These are phyloP conservation scores for Phialophora tarda DNA, from an alignment of 2,329 filamentous ascomycete genomes.

Conservation along the genomic window DNA sequence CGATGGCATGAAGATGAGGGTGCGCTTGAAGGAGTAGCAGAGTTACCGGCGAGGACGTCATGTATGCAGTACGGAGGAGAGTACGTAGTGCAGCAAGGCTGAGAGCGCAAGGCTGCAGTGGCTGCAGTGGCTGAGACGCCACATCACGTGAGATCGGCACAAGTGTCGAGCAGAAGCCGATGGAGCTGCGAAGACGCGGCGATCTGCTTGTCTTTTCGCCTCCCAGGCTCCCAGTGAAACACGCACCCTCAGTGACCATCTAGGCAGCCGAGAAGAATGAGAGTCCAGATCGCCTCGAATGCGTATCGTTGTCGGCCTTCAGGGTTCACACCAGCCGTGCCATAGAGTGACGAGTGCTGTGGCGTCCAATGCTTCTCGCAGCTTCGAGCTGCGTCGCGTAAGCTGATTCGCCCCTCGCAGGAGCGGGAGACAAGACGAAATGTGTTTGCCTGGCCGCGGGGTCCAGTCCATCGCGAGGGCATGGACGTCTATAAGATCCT, in stretches of 20 bases:
- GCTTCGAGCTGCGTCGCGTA: constrained; percentile 30
- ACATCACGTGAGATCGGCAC: not conserved
- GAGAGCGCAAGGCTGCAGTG: not conserved
- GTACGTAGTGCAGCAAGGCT: not conserved
- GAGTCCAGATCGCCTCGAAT: not conserved
- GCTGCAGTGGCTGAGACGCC: not conserved
- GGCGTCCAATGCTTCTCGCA: constrained; percentile 27
- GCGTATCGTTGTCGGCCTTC: not conserved
- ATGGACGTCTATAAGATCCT: constrained; percentile 25
- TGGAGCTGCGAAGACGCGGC: not conserved
- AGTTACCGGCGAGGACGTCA: no score
- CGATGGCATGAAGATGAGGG: constrained; percentile 36
- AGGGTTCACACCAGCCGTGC: constrained; percentile 10
- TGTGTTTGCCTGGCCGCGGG: constrained; percentile 36
- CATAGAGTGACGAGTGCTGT: constrained; percentile 8
- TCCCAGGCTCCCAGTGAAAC: not conserved
- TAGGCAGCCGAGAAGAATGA: not conserved
- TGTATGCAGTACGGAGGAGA: no score
- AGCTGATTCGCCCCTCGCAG: constrained; percentile 30
- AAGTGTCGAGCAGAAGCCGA: not conserved
- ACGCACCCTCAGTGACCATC: not conserved
- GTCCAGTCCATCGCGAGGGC: constrained; percentile 7
- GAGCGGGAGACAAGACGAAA: constrained; percentile 19
- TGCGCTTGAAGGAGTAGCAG: constrained; percentile 19
- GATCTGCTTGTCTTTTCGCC: not conserved